A percentile compares a stretch with the other conserved stretches of the same genome.
phyloP scores from a whole-genome alignment of 2,329 filamentous ascomycete genomes.

The Beauveria asiatica region DNA sequence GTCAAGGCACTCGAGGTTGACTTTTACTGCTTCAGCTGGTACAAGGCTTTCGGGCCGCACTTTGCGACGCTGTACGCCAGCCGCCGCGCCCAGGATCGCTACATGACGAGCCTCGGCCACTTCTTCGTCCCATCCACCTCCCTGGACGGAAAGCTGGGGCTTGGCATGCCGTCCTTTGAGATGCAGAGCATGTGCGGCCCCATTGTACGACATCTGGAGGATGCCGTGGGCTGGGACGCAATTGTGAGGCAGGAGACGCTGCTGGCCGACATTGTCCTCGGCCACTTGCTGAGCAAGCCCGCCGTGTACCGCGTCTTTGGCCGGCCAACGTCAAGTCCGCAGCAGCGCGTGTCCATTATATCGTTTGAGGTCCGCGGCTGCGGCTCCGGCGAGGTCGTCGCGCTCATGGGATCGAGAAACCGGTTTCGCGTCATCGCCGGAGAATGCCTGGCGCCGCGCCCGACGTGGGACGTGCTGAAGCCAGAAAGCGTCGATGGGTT shows the following conservation, averaged over 20 bases:
- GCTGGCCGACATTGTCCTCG: background rate
- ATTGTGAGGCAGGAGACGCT: slow-evolving; percentile 1
- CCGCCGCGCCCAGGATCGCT: slow-evolving; percentile 36
- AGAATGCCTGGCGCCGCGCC: background rate
- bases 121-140: slow-evolving; percentile 58
- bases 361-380: background rate
- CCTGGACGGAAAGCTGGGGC: slow-evolving; percentile 60
- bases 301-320: background rate
- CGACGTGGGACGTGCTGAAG: background rate
- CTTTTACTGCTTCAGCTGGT: slow-evolving; percentile 66
- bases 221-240: slow-evolving; percentile 2
- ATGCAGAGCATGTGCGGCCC: slow-evolving; percentile 46
- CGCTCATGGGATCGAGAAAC: background rate
- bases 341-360: background rate
- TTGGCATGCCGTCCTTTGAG: slow-evolving; percentile 19
- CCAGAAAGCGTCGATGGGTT: background rate
- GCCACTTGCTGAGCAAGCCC: background rate
- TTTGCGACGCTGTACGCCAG: slow-evolving; percentile 52
- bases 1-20: slow-evolving; percentile 58
- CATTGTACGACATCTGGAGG: slow-evolving; percentile 47
- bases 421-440: background rate
- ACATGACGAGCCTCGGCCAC: slow-evolving; percentile 45
- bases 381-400: background rate
- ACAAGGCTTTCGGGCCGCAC: slow-evolving; percentile 70
- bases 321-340: background rate